Evolutionary conservation across 148 eudicot genomes (phyloP), one percentile per base, ranked within the genome.

Genomic region (Cornus kousa): DNA sequence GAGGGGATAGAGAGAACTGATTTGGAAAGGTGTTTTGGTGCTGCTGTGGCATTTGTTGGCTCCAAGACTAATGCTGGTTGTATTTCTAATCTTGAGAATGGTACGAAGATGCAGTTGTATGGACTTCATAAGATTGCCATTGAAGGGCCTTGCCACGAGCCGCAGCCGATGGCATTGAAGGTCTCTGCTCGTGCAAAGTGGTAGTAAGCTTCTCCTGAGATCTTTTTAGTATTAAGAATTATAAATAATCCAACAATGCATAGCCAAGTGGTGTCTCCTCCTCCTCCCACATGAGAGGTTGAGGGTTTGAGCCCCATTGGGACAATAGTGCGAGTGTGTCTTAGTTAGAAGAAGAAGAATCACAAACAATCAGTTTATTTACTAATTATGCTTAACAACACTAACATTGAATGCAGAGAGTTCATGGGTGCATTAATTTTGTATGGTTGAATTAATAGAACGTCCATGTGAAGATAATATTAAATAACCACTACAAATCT

Each of bases 131-230:
- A 87, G 80, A 81, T 90, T 83, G 88, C 88, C 59, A 85, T 87
- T 81, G 92, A 92, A 84, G 97, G 97, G n/a, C 78, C 87, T 31
- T 90, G 94, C 79, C 72, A 46, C 55, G 86, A 77, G 39, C 84
- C 87, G 43, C 87, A 83, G 80, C 97, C 97, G 7, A 88, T 92
- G 94, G 92, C 94, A 59, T 81, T 92, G 77, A 90, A 85, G 82
- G 79, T 88, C 74, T 78, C 86, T 78, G 94, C 97, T 78, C 92
- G 97, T 39, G 91, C 94, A 40, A 89, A 92, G 64, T 92, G 97
- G 97, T 92, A 90, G 76, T 55, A 7, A 72, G 37, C 23, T 75
- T 67, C 76, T 55, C 70, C n/a, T 73, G 22, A 57, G 11, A 31
- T 46, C 28, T 81, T 4, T 31, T 71, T 13, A 40, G 28, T 14